Base-by-base conservation (phyloP, 2,329 filamentous ascomycete genomes). In the Podosphaera leucotricha region DNA sequence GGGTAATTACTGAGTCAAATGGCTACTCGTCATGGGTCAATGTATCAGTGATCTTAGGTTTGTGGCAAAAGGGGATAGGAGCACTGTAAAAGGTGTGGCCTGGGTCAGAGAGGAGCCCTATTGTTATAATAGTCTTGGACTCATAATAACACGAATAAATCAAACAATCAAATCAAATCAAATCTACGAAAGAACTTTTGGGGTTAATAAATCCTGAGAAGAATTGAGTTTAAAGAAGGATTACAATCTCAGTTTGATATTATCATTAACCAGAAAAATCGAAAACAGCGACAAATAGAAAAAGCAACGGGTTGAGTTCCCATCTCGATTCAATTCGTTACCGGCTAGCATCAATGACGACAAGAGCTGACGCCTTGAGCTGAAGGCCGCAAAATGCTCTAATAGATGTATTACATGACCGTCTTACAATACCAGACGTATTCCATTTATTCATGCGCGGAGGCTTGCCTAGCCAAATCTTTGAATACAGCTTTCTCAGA, bases 131-230 rank as follows among this genome's bases (percentile, higher is more conserved):
- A n/a, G n/a, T n/a, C n/a, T n/a, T n/a, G n/a, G n/a, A n/a, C n/a
- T n/a, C n/a, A n/a, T n/a, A n/a, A n/a, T n/a, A n/a, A n/a, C n/a
- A n/a, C n/a, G n/a, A n/a, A n/a, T n/a, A n/a, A n/a, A n/a, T n/a
- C n/a, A n/a, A n/a, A n/a, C n/a, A n/a, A n/a, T n/a, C n/a, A n/a
- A n/a, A n/a, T n/a, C n/a, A n/a, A n/a, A n/a, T n/a, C n/a, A n/a
- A n/a, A 60, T 60, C 8, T 51, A 61, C 41, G 47, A 62, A 61
- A 43, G 58, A 61, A 50, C 49, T 63, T 38, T 62, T 3, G 56
- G 57, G 2, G 57, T 62, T 26, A 44, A 62, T 13, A n/a, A 43
- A 15, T n/a, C 33, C 1, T 49, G 54, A n/a, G 35, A 52, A 36
- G 46, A 55, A 43, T 59, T 47, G 51, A 26, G 50, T 38, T 20